Evolutionary conservation across 495 filamentous ascomycete species (phyloP), one percentile per base, ranked within the genome.

Genomic region (Penicillium ochrochloron): DNA sequence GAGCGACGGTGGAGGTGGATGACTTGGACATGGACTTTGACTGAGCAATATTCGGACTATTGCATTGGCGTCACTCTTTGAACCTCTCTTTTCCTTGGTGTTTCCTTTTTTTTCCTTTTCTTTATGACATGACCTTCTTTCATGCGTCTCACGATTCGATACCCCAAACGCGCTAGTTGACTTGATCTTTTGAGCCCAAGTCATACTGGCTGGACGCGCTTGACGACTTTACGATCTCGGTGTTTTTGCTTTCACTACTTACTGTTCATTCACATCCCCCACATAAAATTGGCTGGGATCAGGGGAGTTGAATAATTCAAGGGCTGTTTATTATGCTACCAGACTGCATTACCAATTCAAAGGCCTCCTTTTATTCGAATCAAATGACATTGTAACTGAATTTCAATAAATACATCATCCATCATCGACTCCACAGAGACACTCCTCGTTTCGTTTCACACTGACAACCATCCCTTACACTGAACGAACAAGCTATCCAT

Each of bases 1-100:
- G 91, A 12, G 90, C 92, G 35, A 93, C 81, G 56, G 82, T 93
- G 19, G 89, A 92, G 70, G 84, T 98, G 52, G 86, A 89, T 62
- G 85, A 88, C 48, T 44, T 70, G 56, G 79, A 80, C 15, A 81
- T 85, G 75, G 83, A 84, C 21, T 73, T 74, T 59, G 74, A 69
- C 59, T 65, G 41, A 61, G 23, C n/a, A 27, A 33, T 55, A 19
- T 34, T 21, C 33, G 27, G 44, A 44, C 25, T 41, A 51, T 52
- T 50, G 23, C 46, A 23, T 52, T 37, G 19, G 37, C 17, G 66
- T 59, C 33, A 27, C 61, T 64, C 50, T 39, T 19, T 48, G 7
- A 21, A n/a, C 6, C 4, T 44, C 39, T n/a, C 15, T 53, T 42
- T 23, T 44, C 33, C n/a, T 27, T 33, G 41, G 12, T 41, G 21